Base-by-base conservation (phyloP, 23 red algal genomes). In the Gracilaria caudata region DNA sequence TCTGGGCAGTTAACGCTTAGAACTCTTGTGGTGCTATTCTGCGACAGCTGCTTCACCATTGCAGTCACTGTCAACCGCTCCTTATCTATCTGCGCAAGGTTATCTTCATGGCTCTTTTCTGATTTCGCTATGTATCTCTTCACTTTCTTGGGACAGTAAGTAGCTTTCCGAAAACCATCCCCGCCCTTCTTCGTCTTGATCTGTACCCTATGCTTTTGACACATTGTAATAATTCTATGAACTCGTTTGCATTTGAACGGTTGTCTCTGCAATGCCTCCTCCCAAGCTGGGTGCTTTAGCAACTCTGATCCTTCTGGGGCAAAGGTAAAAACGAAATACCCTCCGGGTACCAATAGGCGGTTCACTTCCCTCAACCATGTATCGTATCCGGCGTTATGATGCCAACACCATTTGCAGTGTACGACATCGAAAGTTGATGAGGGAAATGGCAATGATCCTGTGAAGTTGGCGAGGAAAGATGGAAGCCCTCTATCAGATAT, bases 351-450 rank as follows among this genome's bases (percentile, higher is more conserved):
- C 59, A 83, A 29, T 2, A 83, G 57, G 4, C 79, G 57, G 12
- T 63, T 66, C 3, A 83, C 79, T 44, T 83, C 79, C 4, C 68
- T 49, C 58, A 83, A 24, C 79, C 79, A 83, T 20, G n/a, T 39
- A 38, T 43, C 43, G 26, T 83, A 83, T 4, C 79, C 79, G 5
- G 55, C 79, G 12, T 44, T 47, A 59, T 83, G 79, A 44, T 83
- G 79, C 79, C 79, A 83, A 34, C 79, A 83, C 79, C 79, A 83
- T 40, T 83, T 83, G 58, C 79, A 83, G 35, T 83, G 79, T 12
- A 83, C 79, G 58, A 83, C 68, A 61, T 83, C 79, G 14, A 83
- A 83, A 9, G 57, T 43, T 34, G 51, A 32, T 12, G 37, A 44
- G 20, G 79, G 79, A 83, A 83, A 83, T 29, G 79, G 79, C 28